Conservation (phyloP, 495 filamentous ascomycete genomes). For the Acidomyces sp. region DNA sequence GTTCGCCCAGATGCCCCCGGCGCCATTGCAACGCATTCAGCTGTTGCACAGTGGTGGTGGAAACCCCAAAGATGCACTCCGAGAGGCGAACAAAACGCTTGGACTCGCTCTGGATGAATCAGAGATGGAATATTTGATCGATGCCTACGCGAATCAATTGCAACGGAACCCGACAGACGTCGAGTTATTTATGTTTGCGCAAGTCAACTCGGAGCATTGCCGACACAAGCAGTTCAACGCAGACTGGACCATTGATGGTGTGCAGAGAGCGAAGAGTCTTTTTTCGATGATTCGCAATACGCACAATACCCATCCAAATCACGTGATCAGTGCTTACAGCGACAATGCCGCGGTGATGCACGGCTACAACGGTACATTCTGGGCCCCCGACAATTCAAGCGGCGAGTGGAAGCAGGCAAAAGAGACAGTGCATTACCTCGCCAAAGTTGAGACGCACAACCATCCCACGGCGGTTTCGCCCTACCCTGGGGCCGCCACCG, state of each 20-base stretch:
- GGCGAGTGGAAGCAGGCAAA: slow-evolving; percentile 79
- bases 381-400: slow-evolving; percentile 73
- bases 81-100: slow-evolving; percentile 66
- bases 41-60: slow-evolving; percentile 47
- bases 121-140: slow-evolving; percentile 87
- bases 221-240: slow-evolving; percentile 86
- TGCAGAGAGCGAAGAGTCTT: slow-evolving; percentile 60
- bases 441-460: slow-evolving; percentile 96
- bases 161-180: slow-evolving; percentile 70
- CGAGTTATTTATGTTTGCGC: slow-evolving; percentile 98
- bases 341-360: slow-evolving; percentile 92
- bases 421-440: slow-evolving; percentile 76
- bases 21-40: slow-evolving; percentile 56
- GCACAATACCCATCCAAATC: slow-evolving; percentile 60
- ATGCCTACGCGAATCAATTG: slow-evolving; percentile 62
- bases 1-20: slow-evolving; percentile 64
- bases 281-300: slow-evolving; percentile 96
- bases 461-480: slow-evolving; percentile 93
- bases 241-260: slow-evolving; percentile 89
- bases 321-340: slow-evolving; percentile 86
- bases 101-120: slow-evolving; percentile 77
- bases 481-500: slow-evolving; percentile 77
- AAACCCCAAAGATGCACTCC: slow-evolving; percentile 57
- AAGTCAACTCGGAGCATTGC: slow-evolving; percentile 79
- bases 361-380: slow-evolving; percentile 60